A percentile compares a stretch with the other conserved stretches of the same genome.
Evolutionary conservation across 768 basidiomycete genomes (phyloP).

Genomic region (Postia placenta): DNA sequence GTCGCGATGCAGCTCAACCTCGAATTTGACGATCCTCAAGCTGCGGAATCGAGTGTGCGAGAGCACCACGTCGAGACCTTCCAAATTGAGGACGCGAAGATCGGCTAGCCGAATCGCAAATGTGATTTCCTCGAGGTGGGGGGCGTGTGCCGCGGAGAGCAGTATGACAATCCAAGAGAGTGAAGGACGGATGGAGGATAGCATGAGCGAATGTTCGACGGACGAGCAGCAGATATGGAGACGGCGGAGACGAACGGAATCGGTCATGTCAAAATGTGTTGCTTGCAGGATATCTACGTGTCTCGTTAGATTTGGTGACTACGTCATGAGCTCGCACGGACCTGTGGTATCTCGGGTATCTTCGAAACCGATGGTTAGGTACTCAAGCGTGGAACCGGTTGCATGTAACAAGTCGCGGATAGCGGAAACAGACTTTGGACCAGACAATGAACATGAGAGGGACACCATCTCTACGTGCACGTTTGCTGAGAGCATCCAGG

Average conservation of each 20-base stretch:
- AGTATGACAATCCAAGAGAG: constrained; percentile 19
- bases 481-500: constrained; percentile 8
- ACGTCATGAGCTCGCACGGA: constrained; percentile 6
- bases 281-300: constrained; percentile 12
- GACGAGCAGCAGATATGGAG: constrained; percentile 12
- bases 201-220: constrained; percentile 4
- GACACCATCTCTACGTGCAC: constrained; percentile 5
- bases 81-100: constrained; percentile 14
- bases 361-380: constrained; percentile 14
- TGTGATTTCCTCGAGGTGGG: constrained; percentile 5
- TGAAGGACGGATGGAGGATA: constrained; percentile 7
- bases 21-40: constrained; percentile 8
- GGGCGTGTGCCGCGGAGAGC: constrained; percentile 10
- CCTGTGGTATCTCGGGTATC: constrained; percentile 16
- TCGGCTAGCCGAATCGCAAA: constrained; percentile 9
- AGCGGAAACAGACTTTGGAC: constrained; percentile 10
- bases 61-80: constrained; percentile 17
- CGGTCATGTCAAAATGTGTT: constrained; percentile 6
- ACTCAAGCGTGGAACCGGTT: constrained; percentile 8
- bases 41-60: constrained; percentile 8
- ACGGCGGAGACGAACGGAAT: constrained; percentile 8
- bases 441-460: constrained; percentile 10
- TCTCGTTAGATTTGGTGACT: not conserved
- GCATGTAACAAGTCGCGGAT: constrained; percentile 10
- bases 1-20: constrained; percentile 2